These are phyloP conservation scores for Myriosclerotinia duriaeana DNA, from an alignment of 2,329 filamentous ascomycete genomes.

Conservation along the genomic window DNA sequence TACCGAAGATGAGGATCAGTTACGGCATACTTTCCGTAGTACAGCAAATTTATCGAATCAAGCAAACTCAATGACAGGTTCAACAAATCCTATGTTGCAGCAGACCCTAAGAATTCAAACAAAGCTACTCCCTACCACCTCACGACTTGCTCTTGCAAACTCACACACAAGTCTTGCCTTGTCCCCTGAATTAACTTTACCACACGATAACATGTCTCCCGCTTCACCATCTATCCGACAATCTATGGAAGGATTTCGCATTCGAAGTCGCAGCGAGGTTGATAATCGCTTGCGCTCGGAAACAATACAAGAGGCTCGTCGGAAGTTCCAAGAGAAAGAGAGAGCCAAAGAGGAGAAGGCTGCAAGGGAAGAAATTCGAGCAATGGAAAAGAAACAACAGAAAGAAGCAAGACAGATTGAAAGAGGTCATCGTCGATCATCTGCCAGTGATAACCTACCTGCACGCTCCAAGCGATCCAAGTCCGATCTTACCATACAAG, in stretches of 20 bases:
- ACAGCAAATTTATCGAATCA: conserved; percentile 35
- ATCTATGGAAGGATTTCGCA: conserved; percentile 61
- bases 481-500: conserved; percentile 37
- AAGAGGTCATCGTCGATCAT: conserved; percentile 40
- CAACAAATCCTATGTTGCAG: conserved; percentile 29
- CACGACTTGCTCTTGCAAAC: conserved; percentile 34
- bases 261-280: conserved; percentile 60
- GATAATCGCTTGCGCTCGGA: conserved; percentile 56
- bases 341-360: conserved; percentile 62
- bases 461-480: conserved; percentile 46
- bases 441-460: conserved; percentile 41
- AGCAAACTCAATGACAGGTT: conserved; percentile 30
- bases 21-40: conserved; percentile 33
- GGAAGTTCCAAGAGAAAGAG: conserved; percentile 63
- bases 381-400: conserved; percentile 57
- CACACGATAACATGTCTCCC: conserved; percentile 32
- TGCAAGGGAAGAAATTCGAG: conserved; percentile 57
- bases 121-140: conserved; percentile 32
- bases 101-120: conserved; percentile 37
- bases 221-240: conserved; percentile 55
- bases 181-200: conserved; percentile 27
- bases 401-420: conserved; percentile 56
- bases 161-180: conserved; percentile 36
- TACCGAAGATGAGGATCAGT: conserved; percentile 39
- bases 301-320: conserved; percentile 59